A percentile compares a stretch with the other conserved stretches of the same genome.
Evolutionary conservation across 176 grass and related monocot genomes (phyloP).

Genomic region (Rhynchospora pubera): DNA sequence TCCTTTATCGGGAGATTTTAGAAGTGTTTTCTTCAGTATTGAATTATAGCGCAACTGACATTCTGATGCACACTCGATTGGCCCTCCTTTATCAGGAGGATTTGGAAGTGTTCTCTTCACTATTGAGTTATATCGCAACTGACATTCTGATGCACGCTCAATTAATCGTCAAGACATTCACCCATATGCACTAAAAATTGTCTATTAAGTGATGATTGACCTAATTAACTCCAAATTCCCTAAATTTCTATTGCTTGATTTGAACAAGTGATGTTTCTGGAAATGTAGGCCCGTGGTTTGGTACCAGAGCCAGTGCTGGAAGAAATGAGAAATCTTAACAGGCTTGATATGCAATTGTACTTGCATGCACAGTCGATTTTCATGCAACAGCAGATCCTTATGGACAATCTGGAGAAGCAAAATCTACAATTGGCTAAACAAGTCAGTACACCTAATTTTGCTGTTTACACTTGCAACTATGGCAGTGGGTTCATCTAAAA

Average conservation of each 20-base stretch:
- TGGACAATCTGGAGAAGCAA: constrained; percentile 10
- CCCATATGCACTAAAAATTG: not conserved
- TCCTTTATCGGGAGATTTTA: not conserved
- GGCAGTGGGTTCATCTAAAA: not conserved
- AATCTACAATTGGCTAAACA: constrained; percentile 34
- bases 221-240: not conserved
- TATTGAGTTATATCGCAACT: not conserved
- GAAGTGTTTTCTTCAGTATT: not conserved
- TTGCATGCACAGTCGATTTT: constrained; percentile 80
- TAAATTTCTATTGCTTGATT: not conserved
- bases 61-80: not conserved
- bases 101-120: not conserved
- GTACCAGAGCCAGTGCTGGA: constrained; percentile 58
- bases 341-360: constrained; percentile 85
- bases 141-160: not conserved
- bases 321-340: constrained; percentile 79
- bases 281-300: constrained; percentile 53
- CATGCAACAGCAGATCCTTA: constrained; percentile 42
- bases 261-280: not conserved
- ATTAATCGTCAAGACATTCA: not conserved
- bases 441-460: constrained; percentile 23
- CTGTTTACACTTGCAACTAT: not conserved
- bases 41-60: not conserved
- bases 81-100: not conserved
- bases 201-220: not conserved